Evolutionary conservation across 2,329 filamentous ascomycete species (phyloP), one percentile per base, ranked within the genome.

Genomic region (Zymoseptoria pseudotritici): DNA sequence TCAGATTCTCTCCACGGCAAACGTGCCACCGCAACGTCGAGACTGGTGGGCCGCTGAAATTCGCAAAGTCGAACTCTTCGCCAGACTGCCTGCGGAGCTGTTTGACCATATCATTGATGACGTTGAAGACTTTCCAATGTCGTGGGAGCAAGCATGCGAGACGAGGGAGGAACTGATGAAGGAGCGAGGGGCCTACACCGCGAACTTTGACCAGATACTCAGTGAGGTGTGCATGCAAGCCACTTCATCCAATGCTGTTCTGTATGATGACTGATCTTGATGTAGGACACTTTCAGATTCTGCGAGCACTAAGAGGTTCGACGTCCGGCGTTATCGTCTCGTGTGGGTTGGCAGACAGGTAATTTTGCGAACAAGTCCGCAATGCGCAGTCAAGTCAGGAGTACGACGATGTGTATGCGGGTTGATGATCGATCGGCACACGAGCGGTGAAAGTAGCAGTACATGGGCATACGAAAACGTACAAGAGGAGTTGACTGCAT

Each of bases 1-100:
- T 4, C 77, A 77, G 6, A 76, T 86, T 54, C 74, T 82, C 9
- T 84, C 74, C 2, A 81, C 79, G 0, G 75, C 76, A 0, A 80
- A 83, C 59, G 75, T 83, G 0, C 80, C 80, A 1, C 79, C 79
- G 2, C 81, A 83, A 65, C 77, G 76, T 60, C 67, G 74, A 22
- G 71, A 77, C 2, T 83, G 80, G 80, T 77, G 66, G 63, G 56
- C 61, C 1, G 61, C 61, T 10, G 62, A 66, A 53, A 60, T 70
- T 1, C 54, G 54, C 3, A 62, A 59, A 6, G 24, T 67, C 10
- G 58, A 62, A 19, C 58, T 59, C 11, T 59, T 68, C 6, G 66
- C 59, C 1, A 53, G 61, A 6, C 49, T 73, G 46, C 69, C 71
- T 3, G 54, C 54, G 5, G 72, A 74, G 58, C 19, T 73, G 31